Evolutionary conservation across 495 filamentous ascomycete genomes (phyloP).

Genomic region (Sordaria brevicollis): DNA sequence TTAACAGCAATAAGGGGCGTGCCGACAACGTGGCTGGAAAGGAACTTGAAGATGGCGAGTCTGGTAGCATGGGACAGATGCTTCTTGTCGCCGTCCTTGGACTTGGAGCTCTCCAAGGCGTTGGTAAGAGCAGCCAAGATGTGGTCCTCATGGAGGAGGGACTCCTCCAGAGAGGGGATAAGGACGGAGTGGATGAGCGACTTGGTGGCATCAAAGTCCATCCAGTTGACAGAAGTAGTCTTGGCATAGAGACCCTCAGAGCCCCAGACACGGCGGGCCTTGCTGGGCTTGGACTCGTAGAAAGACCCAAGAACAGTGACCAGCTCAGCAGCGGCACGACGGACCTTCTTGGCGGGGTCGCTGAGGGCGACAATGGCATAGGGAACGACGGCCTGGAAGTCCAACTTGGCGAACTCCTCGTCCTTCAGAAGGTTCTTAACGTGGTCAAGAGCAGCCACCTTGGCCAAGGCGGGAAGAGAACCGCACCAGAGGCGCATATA

Average conservation of each 20-base stretch:
- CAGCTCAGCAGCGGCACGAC: conserved; percentile 61
- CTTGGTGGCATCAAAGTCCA: conserved; percentile 45
- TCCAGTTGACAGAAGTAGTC: conserved; percentile 42
- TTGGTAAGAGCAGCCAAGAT: conserved; percentile 49
- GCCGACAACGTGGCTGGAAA: conserved; percentile 59
- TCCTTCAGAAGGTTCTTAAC: conserved; percentile 44
- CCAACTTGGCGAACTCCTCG: conserved; percentile 37
- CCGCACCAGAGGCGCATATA: conserved; percentile 66
- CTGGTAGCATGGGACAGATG: conserved; percentile 54
- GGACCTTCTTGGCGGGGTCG: conserved; percentile 62
- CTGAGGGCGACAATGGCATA: conserved; percentile 63
- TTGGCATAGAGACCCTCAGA: conserved; percentile 38
- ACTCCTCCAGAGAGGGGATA: conserved; percentile 69
- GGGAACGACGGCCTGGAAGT: conserved; percentile 68
- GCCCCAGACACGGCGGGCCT: conserved; percentile 19
- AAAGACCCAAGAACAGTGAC: conserved; percentile 32
- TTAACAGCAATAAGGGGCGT: conserved; percentile 61
- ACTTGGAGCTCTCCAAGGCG: conserved; percentile 38
- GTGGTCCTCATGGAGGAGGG: conserved; percentile 59
- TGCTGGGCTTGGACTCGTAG: conserved; percentile 11
- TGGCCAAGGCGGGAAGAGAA: conserved; percentile 53
- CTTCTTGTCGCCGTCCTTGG: conserved; percentile 35
- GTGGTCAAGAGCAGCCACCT: conserved; percentile 54
- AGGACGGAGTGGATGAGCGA: conserved; percentile 55
- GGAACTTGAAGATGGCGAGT: conserved; percentile 56